Conservation (phyloP, 805 yeast species). For the Isabelozyma gotoi region DNA sequence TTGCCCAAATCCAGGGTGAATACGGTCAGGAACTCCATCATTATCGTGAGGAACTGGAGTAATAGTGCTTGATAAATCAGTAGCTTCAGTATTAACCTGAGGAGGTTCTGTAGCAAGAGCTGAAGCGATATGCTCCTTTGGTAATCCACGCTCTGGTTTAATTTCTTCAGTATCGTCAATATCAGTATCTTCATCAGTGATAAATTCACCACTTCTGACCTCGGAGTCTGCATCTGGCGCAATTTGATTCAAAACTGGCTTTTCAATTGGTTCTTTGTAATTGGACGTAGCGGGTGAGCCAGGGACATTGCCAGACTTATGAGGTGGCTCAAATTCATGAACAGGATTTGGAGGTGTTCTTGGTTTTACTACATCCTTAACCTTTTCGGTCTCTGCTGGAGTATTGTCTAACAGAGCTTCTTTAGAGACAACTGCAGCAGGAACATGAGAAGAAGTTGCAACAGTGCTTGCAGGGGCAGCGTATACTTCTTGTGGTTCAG, state of each 20-base stretch:
- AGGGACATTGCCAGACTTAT: not conserved
- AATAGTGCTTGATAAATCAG: not conserved
- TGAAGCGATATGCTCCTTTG: too few species aligned
- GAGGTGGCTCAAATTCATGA: not conserved
- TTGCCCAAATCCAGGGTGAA: not conserved
- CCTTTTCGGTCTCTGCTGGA: not conserved
- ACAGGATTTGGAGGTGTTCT: not conserved
- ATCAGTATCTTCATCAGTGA: not conserved
- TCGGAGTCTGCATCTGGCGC: not conserved
- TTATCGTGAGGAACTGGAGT: not conserved
- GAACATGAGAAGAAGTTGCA: too few species aligned
- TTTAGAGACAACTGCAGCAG: too few species aligned
- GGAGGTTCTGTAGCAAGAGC: not conserved
- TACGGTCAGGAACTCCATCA: not conserved
- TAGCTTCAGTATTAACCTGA: not conserved
- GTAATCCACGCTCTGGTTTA: not conserved
- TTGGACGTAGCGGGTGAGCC: not conserved
- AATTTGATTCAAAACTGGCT: not conserved
- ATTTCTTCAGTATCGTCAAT: not conserved
- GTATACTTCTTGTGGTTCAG: too few species aligned
- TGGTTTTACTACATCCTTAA: not conserved
- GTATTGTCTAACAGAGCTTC: too few species aligned
- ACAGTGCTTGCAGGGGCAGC: too few species aligned
- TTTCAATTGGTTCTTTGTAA: not conserved
- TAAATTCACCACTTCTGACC: not conserved